These are phyloP conservation scores for Chrysoporthe austroafricana DNA, from an alignment of 2,329 filamentous ascomycete genomes.

Conservation along the genomic window DNA sequence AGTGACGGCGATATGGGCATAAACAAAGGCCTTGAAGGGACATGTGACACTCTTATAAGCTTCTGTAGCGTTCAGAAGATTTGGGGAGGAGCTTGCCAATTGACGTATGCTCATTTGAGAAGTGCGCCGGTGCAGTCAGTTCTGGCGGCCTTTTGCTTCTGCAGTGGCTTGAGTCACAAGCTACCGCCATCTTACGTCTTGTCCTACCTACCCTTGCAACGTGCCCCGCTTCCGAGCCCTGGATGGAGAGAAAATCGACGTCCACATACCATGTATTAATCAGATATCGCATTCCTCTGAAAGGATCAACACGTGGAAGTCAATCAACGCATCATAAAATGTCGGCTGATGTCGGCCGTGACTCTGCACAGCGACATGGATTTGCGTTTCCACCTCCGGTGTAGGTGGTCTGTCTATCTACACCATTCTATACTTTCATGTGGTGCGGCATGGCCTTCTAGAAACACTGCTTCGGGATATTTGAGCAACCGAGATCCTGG, in stretches of 20 bases:
- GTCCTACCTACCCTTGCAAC: not conserved
- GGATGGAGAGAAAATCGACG: not conserved
- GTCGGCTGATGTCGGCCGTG: not conserved
- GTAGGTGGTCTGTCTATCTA: not conserved
- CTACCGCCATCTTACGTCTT: not conserved
- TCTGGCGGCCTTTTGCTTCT: not conserved
- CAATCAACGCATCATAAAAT: not conserved
- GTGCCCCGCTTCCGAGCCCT: not conserved
- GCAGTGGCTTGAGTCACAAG: constrained; percentile 7
- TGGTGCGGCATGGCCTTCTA: not conserved
- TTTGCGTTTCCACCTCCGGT: not conserved
- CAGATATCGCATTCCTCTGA: not conserved
- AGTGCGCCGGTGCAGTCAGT: constrained; percentile 7
- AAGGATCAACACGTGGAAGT: not conserved
- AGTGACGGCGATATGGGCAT: not conserved
- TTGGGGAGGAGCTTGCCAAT: constrained; percentile 17
- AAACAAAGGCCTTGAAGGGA: not conserved
- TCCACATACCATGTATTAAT: not conserved
- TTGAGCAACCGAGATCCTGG: not conserved
- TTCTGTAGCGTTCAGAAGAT: constrained; percentile 18
- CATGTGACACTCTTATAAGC: constrained; percentile 3
- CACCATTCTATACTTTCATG: not conserved
- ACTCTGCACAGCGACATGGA: not conserved
- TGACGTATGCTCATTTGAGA: constrained; percentile 27
- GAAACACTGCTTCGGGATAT: not conserved